Conservation (phyloP, 1,139 yeast genomes). For the Kluyveromyces sp. region DNA sequence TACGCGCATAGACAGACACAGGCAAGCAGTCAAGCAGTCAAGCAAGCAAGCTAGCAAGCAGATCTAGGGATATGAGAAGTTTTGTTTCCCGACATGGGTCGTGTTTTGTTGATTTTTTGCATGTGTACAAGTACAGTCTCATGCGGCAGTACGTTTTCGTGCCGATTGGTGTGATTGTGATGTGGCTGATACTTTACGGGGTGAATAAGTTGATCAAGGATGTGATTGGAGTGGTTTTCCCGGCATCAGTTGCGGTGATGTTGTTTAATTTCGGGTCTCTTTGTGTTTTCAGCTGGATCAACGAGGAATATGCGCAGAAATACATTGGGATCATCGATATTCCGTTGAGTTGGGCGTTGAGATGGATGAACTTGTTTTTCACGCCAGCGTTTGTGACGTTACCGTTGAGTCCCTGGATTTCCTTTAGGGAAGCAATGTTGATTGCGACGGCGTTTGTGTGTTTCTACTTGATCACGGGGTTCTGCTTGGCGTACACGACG, state of each 20-base stretch:
- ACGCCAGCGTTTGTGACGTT: slow-evolving; percentile 69
- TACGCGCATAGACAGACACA: no score
- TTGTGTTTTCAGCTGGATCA: slow-evolving; percentile 26
- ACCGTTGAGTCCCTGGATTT: slow-evolving; percentile 57
- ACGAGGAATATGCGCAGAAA: slow-evolving; percentile 35
- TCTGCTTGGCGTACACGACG: slow-evolving; percentile 41
- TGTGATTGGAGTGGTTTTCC: slow-evolving; percentile 50
- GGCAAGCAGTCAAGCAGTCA: no score
- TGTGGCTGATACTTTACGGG: slow-evolving; percentile 50
- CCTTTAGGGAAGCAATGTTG: slow-evolving; percentile 60
- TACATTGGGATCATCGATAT: slow-evolving; percentile 46
- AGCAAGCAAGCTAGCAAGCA: neutral
- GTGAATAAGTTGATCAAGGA: slow-evolving; percentile 45
- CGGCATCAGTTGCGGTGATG: slow-evolving; percentile 74
- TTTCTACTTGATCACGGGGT: slow-evolving; percentile 51
- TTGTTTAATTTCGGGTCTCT: slow-evolving; percentile 47
- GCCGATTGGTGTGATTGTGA: slow-evolving; percentile 34
- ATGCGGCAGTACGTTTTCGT: slow-evolving; percentile 29
- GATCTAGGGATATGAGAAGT: neutral
- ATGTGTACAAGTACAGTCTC: slow-evolving; percentile 16
- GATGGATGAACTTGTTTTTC: slow-evolving; percentile 75
- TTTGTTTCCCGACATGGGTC: slow-evolving; percentile 6
- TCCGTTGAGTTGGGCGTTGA: slow-evolving; percentile 59
- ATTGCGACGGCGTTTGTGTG: slow-evolving; percentile 66
- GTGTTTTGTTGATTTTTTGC: slow-evolving; percentile 10